Percentiles rank a stretch among this genome's conserved stretches.
These are phyloP conservation scores for Apodospora peruviana DNA, from an alignment of 495 filamentous ascomycete species.

Conservation along the genomic window DNA sequence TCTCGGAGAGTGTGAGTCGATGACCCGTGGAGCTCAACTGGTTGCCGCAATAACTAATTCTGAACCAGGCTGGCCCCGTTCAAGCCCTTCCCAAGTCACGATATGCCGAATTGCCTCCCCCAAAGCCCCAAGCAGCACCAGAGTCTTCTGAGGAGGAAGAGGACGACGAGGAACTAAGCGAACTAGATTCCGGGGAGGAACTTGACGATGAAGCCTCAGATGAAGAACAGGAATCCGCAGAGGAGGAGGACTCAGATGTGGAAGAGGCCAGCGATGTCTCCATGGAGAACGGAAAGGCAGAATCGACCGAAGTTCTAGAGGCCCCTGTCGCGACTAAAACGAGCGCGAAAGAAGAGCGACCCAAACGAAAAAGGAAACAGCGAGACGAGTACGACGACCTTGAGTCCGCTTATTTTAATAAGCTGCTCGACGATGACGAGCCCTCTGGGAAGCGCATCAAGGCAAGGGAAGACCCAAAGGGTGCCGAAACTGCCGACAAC, in stretches of 20 bases:
- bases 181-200: conserved; percentile 22
- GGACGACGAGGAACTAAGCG: conserved; percentile 20
- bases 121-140: conserved; percentile 15
- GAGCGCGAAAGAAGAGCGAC: conserved; percentile 24
- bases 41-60: conserved; percentile 11
- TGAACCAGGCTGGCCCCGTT: conserved; percentile 60
- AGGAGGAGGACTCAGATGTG: conserved; percentile 18
- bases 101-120: conserved; percentile 35
- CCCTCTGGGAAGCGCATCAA: conserved; percentile 42
- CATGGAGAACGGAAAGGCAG: conserved; percentile 33
- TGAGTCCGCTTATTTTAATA: conserved; percentile 74
- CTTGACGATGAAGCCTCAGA: conserved; percentile 35
- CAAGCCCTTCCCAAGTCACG: conserved; percentile 49
- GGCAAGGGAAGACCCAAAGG: conserved; percentile 24
- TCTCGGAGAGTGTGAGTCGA: conserved; percentile 75
- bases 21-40: conserved; percentile 23
- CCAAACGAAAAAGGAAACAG: conserved; percentile 73
- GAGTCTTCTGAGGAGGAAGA: conserved; percentile 4
- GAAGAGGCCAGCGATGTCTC: conserved; percentile 32
- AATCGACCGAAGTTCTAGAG: conserved; percentile 27
- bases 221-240: conserved; percentile 28
- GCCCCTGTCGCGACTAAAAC: conserved; percentile 17
- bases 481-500: conserved; percentile 20
- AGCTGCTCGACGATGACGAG: conserved; percentile 53
- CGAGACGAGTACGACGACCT: conserved; percentile 65